phyloP scores from a whole-genome alignment of 2,329 filamentous ascomycete genomes.

The Fonsecaea pugnacius region DNA sequence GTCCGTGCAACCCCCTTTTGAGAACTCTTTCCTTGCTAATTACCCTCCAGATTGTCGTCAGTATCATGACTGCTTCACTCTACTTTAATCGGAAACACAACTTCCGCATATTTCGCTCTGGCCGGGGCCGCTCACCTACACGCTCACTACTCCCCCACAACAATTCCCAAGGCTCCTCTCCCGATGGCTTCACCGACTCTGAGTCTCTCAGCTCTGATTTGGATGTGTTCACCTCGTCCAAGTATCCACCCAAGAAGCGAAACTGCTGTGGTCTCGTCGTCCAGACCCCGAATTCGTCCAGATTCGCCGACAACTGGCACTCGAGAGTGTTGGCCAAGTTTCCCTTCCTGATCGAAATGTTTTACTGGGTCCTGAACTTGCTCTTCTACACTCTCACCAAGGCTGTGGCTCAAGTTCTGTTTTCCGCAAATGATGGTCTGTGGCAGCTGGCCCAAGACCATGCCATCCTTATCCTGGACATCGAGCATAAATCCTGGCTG shows the following conservation, averaged over 20 bases:
- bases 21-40: conserved; percentile 2
- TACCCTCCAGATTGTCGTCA: conserved; percentile 53
- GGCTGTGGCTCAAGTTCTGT: conserved; percentile 56
- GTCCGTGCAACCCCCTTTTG: conserved; percentile 35
- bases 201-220: conserved; percentile 46
- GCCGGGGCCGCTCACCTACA: conserved; percentile 34
- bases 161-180: conserved; percentile 27
- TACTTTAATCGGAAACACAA: conserved; percentile 53
- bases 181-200: conserved; percentile 34
- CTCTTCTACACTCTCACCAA: conserved; percentile 66
- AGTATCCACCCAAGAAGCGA: conserved; percentile 56
- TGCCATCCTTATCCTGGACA: conserved; percentile 35
- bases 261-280: conserved; percentile 57
- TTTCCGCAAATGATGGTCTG: conserved; percentile 53
- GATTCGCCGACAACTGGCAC: conserved; percentile 65
- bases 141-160: conserved; percentile 30
- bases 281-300: conserved; percentile 62
- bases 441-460: conserved; percentile 55
- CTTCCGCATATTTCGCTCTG: conserved; percentile 48
- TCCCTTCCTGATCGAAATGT: conserved; percentile 73
- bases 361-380: conserved; percentile 72
- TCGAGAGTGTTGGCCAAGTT: conserved; percentile 68
- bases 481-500: conserved; percentile 38
- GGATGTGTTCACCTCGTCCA: conserved; percentile 42
- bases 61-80: conserved; percentile 56